A percentile compares a stretch with the other conserved stretches of the same genome.
These are phyloP conservation scores for Setomelanomma holmii DNA, from an alignment of 2,329 filamentous ascomycete genomes.

Conservation along the genomic window DNA sequence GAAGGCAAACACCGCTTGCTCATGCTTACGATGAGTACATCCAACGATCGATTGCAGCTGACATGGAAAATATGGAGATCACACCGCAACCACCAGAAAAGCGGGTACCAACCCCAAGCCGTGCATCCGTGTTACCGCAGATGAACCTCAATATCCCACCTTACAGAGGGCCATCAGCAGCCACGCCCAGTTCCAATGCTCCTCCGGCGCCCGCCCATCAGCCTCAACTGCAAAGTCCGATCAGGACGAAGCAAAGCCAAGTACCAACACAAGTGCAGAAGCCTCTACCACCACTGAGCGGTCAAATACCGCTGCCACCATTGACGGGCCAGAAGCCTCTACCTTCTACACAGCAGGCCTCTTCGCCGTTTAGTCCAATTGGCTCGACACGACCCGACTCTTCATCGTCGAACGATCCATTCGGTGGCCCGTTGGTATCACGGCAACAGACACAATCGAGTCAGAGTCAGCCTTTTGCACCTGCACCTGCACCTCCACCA, in stretches of 20 bases:
- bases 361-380: constrained; percentile 24
- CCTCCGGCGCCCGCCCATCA: constrained; percentile 27
- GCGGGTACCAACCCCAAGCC: constrained; percentile 41
- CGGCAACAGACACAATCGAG: constrained; percentile 9
- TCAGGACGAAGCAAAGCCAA: constrained; percentile 17
- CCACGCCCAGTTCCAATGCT: constrained; percentile 13
- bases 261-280: constrained; percentile 21
- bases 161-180: constrained; percentile 34
- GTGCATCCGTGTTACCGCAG: constrained; percentile 39
- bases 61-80: constrained; percentile 50
- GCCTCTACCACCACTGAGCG: constrained; percentile 25
- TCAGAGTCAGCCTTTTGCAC: constrained; percentile 13
- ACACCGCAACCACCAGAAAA: constrained; percentile 29
- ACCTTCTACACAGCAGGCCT: constrained; percentile 30
- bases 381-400: constrained; percentile 28
- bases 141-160: constrained; percentile 47
- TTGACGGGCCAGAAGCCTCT: constrained; percentile 35
- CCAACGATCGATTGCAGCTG: constrained; percentile 55
- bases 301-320: constrained; percentile 35
- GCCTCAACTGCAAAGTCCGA: constrained; percentile 29
- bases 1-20: constrained; percentile 43
- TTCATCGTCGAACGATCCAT: constrained; percentile 37
- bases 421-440: constrained; percentile 30
- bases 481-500: constrained; percentile 13
- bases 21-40: constrained; percentile 55